A percentile compares a stretch with the other conserved stretches of the same genome.
These are phyloP conservation scores for Epichloe sylvatica DNA, from an alignment of 2,329 filamentous ascomycete species.

Conservation along the genomic window DNA sequence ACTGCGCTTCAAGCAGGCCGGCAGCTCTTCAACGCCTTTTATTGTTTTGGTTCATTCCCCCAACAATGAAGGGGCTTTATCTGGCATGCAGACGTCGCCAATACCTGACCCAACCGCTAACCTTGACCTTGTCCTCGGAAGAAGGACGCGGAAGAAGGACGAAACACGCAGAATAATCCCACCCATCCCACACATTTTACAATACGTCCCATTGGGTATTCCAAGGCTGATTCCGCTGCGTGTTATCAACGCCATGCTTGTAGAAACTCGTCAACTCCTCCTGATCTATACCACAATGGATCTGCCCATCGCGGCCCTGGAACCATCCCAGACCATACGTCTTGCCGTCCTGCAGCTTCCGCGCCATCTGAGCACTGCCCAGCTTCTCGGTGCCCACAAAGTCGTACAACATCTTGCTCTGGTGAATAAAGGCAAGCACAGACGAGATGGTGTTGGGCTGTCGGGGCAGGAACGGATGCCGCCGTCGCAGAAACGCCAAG, in stretches of 20 bases:
- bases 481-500: constrained; percentile 46
- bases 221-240: constrained; percentile 39
- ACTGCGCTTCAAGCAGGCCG: no score
- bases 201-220: constrained; percentile 26
- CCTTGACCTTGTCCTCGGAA: neutral
- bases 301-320: constrained; percentile 53
- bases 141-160: neutral
- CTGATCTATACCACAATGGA: constrained; percentile 65
- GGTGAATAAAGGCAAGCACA: constrained; percentile 64
- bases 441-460: constrained; percentile 68
- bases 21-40: no score
- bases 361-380: constrained; percentile 46
- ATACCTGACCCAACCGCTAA: no score
- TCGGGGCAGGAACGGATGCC: constrained; percentile 58
- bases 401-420: constrained; percentile 64
- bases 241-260: constrained; percentile 44
- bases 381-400: constrained; percentile 58
- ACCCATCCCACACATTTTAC: constrained; percentile 5
- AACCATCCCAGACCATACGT: constrained; percentile 71
- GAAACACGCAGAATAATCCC: neutral
- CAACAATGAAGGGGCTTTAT: no score
- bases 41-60: no score
- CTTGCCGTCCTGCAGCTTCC: constrained; percentile 42
- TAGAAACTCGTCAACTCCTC: constrained; percentile 55
- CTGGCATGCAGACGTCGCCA: no score